Base-by-base conservation (phyloP, 768 basidiomycete genomes). In the Russula sp. region DNA sequence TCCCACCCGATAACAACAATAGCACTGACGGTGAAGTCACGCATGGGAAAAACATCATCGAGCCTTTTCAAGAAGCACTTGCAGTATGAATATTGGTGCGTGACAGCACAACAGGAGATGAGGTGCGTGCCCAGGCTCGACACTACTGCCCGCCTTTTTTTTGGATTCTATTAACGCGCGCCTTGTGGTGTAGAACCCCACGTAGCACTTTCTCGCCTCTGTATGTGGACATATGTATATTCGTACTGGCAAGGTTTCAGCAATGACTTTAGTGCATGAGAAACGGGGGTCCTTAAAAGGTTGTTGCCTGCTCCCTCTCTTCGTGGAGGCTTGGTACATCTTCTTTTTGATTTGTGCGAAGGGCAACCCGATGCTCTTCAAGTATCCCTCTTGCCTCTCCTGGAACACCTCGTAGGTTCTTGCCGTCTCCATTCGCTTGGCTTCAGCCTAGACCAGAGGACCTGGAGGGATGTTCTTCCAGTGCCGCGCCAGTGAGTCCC, bases 11-110 rank as follows among this genome's bases (percentile, higher is more conserved):
- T 10, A 63, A 60, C 47, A 67, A 70, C 58, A 73, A 71, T 47
- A 71, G 74, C 34, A 71, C 69, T 6, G 36, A 55, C 47, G 73
- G 75, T 20, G 72, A 71, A 48, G 69, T 54, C 9, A 66, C 42
- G 3, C 14, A 38, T 3, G 51, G 13, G 32, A 20, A 42, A 56
- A 25, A 45, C 18, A 50, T 14, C 10, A 20, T 16, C 7, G 20
- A 61, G 16, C 3, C 38, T 29, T 14, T 35, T 58, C 25, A 29
- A 11, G 50, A 35, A 39, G 46, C 20, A 20, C n/a, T 43, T 50
- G 25, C 25, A 29, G 25, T 29, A 29, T 29, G 25, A 29, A 29
- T 29, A 29, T 29, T 29, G 25, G 1, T 29, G 3, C 25, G 25
- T 29, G 25, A 29, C 3, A 32, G 49, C 18, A 56, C 7, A 36